Percentiles rank a stretch among this genome's conserved stretches.
Evolutionary conservation across 2,329 filamentous ascomycete genomes (phyloP).

Genomic region (Colletotrichum cuscutae): DNA sequence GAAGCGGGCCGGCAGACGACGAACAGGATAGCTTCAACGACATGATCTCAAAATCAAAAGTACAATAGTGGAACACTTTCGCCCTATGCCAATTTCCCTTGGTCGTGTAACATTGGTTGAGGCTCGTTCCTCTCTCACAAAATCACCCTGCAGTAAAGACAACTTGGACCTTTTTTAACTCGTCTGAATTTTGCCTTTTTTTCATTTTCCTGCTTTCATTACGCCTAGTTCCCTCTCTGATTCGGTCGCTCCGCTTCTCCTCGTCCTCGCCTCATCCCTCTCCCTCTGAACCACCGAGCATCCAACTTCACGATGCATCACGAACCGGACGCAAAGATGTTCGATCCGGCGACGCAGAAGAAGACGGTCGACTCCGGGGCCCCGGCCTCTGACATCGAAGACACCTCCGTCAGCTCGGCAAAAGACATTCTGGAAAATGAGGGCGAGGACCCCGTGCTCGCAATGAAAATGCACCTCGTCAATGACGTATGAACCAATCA

Average conservation of each 20-base stretch:
- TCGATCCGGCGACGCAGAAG: constrained; percentile 14
- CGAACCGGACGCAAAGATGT: background rate
- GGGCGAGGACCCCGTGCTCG: constrained; percentile 69
- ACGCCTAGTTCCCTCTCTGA: background rate
- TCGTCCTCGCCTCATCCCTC: background rate
- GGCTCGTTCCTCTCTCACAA: background rate
- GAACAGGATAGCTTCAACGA: constrained; percentile 11
- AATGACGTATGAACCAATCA: constrained; percentile 64
- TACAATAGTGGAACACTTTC: background rate
- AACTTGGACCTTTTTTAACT: background rate
- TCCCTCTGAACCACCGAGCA: background rate
- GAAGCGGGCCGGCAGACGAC: background rate
- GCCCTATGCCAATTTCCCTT: background rate
- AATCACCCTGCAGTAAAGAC: background rate
- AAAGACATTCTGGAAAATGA: constrained; percentile 67
- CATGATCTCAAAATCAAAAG: background rate
- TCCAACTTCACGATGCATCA: background rate
- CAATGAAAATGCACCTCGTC: constrained; percentile 75
- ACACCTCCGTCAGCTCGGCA: constrained; percentile 33
- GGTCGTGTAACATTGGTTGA: background rate
- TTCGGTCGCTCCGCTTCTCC: background rate
- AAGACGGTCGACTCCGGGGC: constrained; percentile 17
- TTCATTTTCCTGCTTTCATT: background rate
- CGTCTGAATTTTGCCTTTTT: constrained; percentile 3
- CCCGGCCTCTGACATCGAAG: constrained; percentile 3